A percentile compares a stretch with the other conserved stretches of the same genome.
phyloP scores from a whole-genome alignment of 2,329 filamentous ascomycete genomes.

The Sarocladium oryzae region DNA sequence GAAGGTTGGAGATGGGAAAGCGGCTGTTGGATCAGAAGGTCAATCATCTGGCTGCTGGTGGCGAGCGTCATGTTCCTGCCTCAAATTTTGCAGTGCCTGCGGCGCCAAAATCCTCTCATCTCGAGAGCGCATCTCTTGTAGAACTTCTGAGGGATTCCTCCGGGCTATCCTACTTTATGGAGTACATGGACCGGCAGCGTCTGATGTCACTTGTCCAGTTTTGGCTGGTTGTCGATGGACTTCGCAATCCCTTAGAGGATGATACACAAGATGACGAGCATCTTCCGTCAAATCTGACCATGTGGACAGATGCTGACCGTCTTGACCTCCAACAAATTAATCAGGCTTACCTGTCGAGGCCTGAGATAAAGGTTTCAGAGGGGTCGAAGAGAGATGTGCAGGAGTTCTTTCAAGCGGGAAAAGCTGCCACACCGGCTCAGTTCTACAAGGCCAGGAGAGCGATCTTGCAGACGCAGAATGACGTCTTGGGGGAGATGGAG shows the following conservation, averaged over 20 bases:
- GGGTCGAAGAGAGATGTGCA: constrained; percentile 64
- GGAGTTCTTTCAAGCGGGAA: constrained; percentile 72
- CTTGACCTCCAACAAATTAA: constrained; percentile 87
- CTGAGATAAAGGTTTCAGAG: constrained; percentile 72
- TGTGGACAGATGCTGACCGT: constrained; percentile 79
- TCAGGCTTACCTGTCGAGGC: constrained; percentile 76
- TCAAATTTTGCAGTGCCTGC: constrained; percentile 19
- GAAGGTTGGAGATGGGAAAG: constrained; percentile 87
- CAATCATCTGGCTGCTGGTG: constrained; percentile 66
- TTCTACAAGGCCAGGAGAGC: constrained; percentile 78
- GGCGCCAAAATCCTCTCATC: constrained; percentile 44
- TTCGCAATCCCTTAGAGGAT: constrained; percentile 88
- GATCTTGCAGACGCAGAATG: constrained; percentile 75
- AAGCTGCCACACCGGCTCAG: constrained; percentile 67
- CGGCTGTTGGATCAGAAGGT: constrained; percentile 85
- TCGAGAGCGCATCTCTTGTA: constrained; percentile 69
- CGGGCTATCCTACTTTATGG: constrained; percentile 97
- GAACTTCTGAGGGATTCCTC: constrained; percentile 88
- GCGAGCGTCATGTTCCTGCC: constrained; percentile 35
- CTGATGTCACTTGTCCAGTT: constrained; percentile 91
- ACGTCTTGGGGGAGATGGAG: constrained; percentile 78
- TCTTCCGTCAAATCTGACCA: constrained; percentile 51
- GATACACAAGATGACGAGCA: constrained; percentile 54
- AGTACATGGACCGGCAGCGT: constrained; percentile 91
- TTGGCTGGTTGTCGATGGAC: constrained; percentile 95